A percentile compares a stretch with the other conserved stretches of the same genome.
Evolutionary conservation across 1,284 basidiomycete species (phyloP).

Genomic region (Leccinum angustisporum): DNA sequence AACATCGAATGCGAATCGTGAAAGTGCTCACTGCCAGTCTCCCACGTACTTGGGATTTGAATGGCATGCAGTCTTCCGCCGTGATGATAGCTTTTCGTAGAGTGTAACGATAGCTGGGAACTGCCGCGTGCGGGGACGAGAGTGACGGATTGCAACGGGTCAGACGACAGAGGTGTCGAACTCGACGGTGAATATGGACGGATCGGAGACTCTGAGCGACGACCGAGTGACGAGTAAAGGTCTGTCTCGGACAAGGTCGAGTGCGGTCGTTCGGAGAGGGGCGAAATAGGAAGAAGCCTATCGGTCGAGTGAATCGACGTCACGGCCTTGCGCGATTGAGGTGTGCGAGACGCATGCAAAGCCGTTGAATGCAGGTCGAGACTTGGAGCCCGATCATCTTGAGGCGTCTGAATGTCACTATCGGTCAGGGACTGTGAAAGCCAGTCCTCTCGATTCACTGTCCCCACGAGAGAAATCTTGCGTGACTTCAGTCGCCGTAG

Average conservation of each 20-base stretch:
- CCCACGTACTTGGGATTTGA: background rate
- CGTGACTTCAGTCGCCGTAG: conserved; percentile 58
- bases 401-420: background rate
- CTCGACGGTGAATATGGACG: conserved; percentile 4
- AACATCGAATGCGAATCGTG: background rate
- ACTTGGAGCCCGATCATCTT: background rate
- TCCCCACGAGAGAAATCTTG: conserved; percentile 29
- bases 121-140: background rate
- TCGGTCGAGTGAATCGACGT: conserved; percentile 22
- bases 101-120: background rate
- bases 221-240: conserved; percentile 12
- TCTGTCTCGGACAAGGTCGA: conserved; percentile 21
- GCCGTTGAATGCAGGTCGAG: background rate
- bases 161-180: background rate
- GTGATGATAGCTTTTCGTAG: conserved; percentile 1
- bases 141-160: conserved; percentile 5
- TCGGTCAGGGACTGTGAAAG: conserved; percentile 8
- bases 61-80: conserved; percentile 29
- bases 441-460: conserved; percentile 7
- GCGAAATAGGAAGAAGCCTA: conserved; percentile 19
- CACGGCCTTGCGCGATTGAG: conserved; percentile 2
- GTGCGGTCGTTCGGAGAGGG: conserved; percentile 17
- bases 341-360: background rate
- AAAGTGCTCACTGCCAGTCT: background rate
- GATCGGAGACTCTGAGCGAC: conserved; percentile 10